Conservation (phyloP, 176 grass and related monocot genomes). For the Oryza nivara region DNA sequence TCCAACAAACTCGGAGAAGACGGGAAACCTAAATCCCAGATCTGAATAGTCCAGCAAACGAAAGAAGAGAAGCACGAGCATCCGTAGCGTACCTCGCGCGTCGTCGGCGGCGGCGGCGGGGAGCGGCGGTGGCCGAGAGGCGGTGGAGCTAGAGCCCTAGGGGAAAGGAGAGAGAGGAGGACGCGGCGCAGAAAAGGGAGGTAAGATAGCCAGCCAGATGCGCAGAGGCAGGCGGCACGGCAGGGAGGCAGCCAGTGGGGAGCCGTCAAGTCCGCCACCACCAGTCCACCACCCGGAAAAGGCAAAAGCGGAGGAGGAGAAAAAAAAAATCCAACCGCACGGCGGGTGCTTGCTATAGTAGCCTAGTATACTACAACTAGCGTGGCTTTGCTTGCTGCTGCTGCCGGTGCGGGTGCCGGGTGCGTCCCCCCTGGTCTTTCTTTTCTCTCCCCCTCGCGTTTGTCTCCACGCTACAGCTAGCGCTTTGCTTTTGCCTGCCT, state of each 20-base stretch:
- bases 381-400: too few relatives aligned
- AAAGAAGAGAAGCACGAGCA: not conserved
- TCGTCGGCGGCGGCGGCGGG: not conserved
- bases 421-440: conserved; percentile 31
- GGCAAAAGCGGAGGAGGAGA: not conserved
- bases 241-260: conserved; percentile 23
- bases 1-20: not conserved
- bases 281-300: not conserved
- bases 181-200: conserved; percentile 40
- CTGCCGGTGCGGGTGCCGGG: not conserved
- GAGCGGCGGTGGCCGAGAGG: not conserved
- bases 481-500: not conserved
- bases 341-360: not conserved
- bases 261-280: conserved; percentile 26
- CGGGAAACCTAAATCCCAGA: conserved; percentile 11
- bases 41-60: not conserved
- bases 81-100: conserved; percentile 16
- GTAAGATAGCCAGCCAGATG: conserved; percentile 29
- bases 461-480: conserved; percentile 20
- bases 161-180: not conserved
- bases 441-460: conserved; percentile 28
- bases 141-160: not conserved
- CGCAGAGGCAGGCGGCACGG: conserved; percentile 15
- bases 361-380: not conserved
- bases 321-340: conserved; percentile 2